Base-by-base conservation (phyloP, 129 eudicot genomes). In the Tanacetum coccineum region DNA sequence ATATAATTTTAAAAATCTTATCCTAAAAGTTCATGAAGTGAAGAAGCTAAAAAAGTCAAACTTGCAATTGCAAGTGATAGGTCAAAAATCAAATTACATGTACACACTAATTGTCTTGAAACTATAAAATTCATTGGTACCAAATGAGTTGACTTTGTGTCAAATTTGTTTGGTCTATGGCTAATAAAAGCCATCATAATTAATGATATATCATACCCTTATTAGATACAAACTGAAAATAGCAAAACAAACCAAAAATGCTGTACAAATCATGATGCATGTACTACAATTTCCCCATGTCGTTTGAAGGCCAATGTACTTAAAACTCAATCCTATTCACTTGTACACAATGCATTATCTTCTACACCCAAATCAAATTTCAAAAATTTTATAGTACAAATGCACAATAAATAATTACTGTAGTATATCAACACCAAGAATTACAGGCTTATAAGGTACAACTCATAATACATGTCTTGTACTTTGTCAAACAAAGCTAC, bases 251-350 rank as follows among this genome's bases (percentile, higher is more conserved):
- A 76, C 80, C 75, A 62, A 52, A 68, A 59, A 61, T 68, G 70
- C 45, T 68, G 75, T 76, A 76, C 80, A 76, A 76, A 64, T 68
- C 74, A 61, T 68, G 70, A 76, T 62, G 75, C 75, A 69, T 62
- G 80, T 68, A 76, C 80, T 18, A 36, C 25, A 68, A 49, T 13
- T 26, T 64, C 70, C 65, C 65, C 80, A 76, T 76, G 80, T 25
- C 62, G 70, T 76, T 25, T 20, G 32, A 53, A 70, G 68, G 59
- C 80, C 74, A 68, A 68, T 56, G 70, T 76, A 61, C 74, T 9
- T 52, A 9, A 49, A 3, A 62, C 70, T 68, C 79, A 50, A 59
- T 49, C 60, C 47, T 30, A 68, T 36, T 70, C 52, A 68, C 80
- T 76, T 51, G 80, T 76, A 76, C 65, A 42, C 12, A 14, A 48